phyloP scores from a whole-genome alignment of 2,329 filamentous ascomycete genomes.

The Clarireedia hainanense region DNA sequence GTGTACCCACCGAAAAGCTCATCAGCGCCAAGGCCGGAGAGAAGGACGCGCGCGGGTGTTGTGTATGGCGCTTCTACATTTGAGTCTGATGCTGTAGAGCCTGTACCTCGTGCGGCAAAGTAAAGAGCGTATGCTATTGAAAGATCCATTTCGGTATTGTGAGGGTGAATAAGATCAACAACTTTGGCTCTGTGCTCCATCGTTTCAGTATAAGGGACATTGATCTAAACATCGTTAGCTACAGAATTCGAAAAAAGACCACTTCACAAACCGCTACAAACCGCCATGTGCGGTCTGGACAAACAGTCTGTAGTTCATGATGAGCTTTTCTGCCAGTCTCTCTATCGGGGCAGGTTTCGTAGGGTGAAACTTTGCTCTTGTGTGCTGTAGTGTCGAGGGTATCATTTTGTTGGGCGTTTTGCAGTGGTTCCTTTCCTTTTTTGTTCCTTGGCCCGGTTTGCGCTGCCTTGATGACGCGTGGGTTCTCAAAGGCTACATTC shows the following conservation, averaged over 20 bases:
- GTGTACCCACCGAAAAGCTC: slow-evolving; percentile 93
- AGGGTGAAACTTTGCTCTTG: slow-evolving; percentile 35
- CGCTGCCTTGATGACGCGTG: slow-evolving; percentile 56
- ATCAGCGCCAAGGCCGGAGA: slow-evolving; percentile 91
- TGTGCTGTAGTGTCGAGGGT: background rate
- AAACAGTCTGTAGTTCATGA: slow-evolving; percentile 62
- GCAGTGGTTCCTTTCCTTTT: background rate
- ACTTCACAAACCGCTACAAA: slow-evolving; percentile 59
- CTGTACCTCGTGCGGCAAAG: slow-evolving; percentile 74
- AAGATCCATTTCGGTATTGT: slow-evolving; percentile 98
- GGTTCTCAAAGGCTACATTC: slow-evolving; percentile 97
- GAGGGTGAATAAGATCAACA: slow-evolving; percentile 74
- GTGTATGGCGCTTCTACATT: slow-evolving; percentile 38
- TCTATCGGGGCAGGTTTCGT: slow-evolving; percentile 83
- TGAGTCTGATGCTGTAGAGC: slow-evolving; percentile 27
- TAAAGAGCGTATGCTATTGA: slow-evolving; percentile 93
- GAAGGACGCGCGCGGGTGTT: slow-evolving; percentile 70
- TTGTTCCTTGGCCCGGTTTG: slow-evolving; percentile 30
- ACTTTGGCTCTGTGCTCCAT: slow-evolving; percentile 60
- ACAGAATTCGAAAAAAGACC: slow-evolving; percentile 2
- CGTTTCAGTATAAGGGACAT: slow-evolving; percentile 74
- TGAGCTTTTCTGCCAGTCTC: slow-evolving; percentile 76
- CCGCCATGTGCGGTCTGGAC: slow-evolving; percentile 67
- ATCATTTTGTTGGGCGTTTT: background rate
- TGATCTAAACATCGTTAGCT: slow-evolving; percentile 44